Evolutionary conservation across 441 rosid genomes (phyloP), one percentile per base, ranked within the genome.

Genomic region (Gossypium aridum): DNA sequence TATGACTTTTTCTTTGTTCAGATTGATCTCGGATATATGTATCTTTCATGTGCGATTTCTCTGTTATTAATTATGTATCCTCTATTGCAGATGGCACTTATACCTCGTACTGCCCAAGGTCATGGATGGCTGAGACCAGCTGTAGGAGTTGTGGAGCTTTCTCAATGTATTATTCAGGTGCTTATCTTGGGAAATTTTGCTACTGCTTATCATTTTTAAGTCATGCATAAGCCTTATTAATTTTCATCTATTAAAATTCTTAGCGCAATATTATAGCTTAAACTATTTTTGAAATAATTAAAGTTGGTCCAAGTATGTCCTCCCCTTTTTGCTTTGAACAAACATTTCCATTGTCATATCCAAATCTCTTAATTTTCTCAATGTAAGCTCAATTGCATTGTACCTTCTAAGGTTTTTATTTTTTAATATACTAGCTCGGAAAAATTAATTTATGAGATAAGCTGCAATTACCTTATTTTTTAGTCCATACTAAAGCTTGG

Each of bases 71-170:
- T 70, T 25, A 19, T 59, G 31, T 22, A 26, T 67, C 28, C 62
- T 71, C 23, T 78, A 47, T 55, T 79, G 80, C 89, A 96, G 99
- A 92, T 96, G 98, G 98, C 99, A 9, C 83, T 96, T 78, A 81
- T 87, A 75, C 98, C 99, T 2, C 97, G 93, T 43, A 91, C 90
- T 70, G 81, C 92, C 19, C 97, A 88, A 82, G 97, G 96, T 65
- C 97, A 90, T 87, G 99, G 99, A 81, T 93, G 99, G 99, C 86
- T 93, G 79, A 92, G 99, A 81, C 99, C 99, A 79, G 98, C 97
- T 31, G 77, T 83, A 59, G 99, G 98, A 77, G 97, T 96, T 69
- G 84, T 87, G 79, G 99, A 96, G 82, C 97, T 96, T 71, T 93
- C 97, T 75, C 99, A 96, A 73, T 93, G 97, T 75, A 85, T 96